phyloP scores from a whole-genome alignment of 352 stramenopile genomes.

The Pythium phragmiticola region DNA sequence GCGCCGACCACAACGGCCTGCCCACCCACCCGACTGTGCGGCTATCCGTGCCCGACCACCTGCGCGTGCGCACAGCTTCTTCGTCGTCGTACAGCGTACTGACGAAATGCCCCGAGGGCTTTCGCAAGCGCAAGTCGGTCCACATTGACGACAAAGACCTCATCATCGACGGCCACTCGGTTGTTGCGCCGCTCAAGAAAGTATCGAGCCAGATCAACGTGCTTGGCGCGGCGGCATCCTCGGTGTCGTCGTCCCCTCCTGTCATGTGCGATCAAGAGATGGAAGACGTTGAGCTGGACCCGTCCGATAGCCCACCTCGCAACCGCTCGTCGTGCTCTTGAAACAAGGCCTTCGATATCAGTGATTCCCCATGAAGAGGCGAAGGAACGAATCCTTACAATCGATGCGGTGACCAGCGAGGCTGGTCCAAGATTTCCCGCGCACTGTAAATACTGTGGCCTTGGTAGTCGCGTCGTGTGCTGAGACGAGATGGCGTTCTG shows the following conservation, averaged over 20 bases:
- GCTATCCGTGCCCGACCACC: conserved; percentile 57
- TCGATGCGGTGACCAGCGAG: not conserved
- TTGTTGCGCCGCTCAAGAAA: conserved; percentile 49
- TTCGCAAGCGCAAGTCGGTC: conserved; percentile 76
- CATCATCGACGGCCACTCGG: conserved; percentile 12
- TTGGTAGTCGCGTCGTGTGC: not conserved
- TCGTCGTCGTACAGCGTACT: conserved; percentile 63
- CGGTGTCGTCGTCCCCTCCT: not conserved
- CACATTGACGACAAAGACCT: conserved; percentile 44
- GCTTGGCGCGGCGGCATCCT: conserved; percentile 22
- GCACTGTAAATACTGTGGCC: not conserved
- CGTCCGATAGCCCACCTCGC: conserved; percentile 16
- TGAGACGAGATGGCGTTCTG: too few species aligned
- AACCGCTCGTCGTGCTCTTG: conserved; percentile 17
- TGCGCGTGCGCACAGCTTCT: conserved; percentile 41
- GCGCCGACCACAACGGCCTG: conserved; percentile 25
- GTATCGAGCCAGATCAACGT: conserved; percentile 70
- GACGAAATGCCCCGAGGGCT: conserved; percentile 62
- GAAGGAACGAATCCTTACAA: not conserved
- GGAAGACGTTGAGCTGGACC: conserved; percentile 12
- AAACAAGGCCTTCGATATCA: not conserved
- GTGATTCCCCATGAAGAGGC: not conserved
- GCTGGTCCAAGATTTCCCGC: not conserved
- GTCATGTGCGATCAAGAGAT: conserved; percentile 18
- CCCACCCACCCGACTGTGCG: conserved; percentile 29